Percentiles rank a stretch among this genome's conserved stretches.
Conservation (phyloP, 2,329 filamentous ascomycete species). For the Moelleriella libera region DNA sequence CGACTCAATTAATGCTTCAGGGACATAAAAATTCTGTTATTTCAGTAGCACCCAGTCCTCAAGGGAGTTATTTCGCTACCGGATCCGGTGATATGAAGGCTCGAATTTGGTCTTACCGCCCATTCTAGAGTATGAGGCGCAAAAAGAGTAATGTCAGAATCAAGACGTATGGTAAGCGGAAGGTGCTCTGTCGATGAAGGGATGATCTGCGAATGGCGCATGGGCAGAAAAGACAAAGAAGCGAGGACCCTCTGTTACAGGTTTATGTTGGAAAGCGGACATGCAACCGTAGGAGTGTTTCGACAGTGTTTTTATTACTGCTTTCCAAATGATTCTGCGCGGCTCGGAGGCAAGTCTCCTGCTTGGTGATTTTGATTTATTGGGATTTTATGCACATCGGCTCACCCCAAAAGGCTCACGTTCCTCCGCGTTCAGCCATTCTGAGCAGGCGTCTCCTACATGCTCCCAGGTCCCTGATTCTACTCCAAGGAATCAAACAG, state of each 20-base stretch:
- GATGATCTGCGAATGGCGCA: not conserved
- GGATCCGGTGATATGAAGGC: constrained; percentile 96
- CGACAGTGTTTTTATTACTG: not conserved
- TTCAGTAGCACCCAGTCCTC: constrained; percentile 86
- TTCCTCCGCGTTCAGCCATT: not conserved
- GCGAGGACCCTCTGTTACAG: not conserved
- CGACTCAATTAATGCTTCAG: constrained; percentile 95
- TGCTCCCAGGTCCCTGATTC: not conserved
- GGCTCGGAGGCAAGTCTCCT: too few species aligned
- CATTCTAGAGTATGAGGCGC: constrained; percentile 17
- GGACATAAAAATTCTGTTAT: constrained; percentile 99
- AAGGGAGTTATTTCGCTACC: constrained; percentile 80
- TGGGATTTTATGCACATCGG: not conserved
- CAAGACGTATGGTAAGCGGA: not conserved
- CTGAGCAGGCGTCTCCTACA: not conserved
- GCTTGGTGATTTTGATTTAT: not conserved
- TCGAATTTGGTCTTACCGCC: constrained; percentile 82
- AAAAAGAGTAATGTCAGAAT: not conserved
- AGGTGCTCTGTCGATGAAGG: not conserved
- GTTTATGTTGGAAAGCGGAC: not conserved
- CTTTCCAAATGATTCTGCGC: too few species aligned
- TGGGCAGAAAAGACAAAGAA: not conserved
- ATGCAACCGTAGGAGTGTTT: not conserved
- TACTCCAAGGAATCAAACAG: constrained; percentile 46
- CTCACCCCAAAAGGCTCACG: not conserved